Percentiles rank a stretch among this genome's conserved stretches.
Conservation (phyloP, 2,329 filamentous ascomycete genomes). For the Ciborinia camelliae region DNA sequence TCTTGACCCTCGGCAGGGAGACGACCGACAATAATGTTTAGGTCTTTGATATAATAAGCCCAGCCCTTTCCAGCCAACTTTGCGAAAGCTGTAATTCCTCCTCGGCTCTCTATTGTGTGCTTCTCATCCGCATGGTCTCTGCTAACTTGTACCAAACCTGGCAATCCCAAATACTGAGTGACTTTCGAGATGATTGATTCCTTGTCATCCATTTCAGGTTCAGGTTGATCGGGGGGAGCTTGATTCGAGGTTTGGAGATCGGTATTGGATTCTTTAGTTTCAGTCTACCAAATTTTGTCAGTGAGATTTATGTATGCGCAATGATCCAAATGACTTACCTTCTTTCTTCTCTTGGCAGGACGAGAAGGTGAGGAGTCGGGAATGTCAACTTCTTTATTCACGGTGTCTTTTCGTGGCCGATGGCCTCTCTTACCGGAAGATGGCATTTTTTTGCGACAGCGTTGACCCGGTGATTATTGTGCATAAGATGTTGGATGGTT, state of each 20-base stretch:
- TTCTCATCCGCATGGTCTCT: conserved; percentile 61
- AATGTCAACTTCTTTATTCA: conserved; percentile 31
- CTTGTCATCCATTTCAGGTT: conserved; percentile 42
- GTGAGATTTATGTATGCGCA: conserved; percentile 1
- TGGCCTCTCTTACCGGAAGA: conserved; percentile 41
- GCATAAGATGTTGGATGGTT: conserved; percentile 13
- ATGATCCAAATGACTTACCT: conserved; percentile 42
- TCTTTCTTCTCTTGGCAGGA: conserved; percentile 63
- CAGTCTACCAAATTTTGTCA: conserved; percentile 38
- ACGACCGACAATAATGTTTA: conserved; percentile 74
- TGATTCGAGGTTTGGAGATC: conserved; percentile 24
- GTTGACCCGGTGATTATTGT: conserved; percentile 12
- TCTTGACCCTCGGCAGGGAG: conserved; percentile 25
- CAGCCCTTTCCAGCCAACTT: conserved; percentile 79
- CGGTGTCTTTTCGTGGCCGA: conserved; percentile 39
- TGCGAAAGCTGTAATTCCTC: conserved; percentile 70
- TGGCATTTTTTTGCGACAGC: conserved; percentile 38
- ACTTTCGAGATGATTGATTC: conserved; percentile 44
- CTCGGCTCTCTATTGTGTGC: conserved; percentile 55
- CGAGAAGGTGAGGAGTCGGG: conserved; percentile 54
- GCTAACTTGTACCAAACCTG: conserved; percentile 53
- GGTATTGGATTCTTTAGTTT: conserved; percentile 39
- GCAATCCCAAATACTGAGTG: conserved; percentile 29
- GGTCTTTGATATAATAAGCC: conserved; percentile 77
- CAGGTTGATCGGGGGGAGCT: conserved; percentile 43